Evolutionary conservation across 345 rosid genomes (phyloP).

Genomic region (Eucalyptus viminalis): DNA sequence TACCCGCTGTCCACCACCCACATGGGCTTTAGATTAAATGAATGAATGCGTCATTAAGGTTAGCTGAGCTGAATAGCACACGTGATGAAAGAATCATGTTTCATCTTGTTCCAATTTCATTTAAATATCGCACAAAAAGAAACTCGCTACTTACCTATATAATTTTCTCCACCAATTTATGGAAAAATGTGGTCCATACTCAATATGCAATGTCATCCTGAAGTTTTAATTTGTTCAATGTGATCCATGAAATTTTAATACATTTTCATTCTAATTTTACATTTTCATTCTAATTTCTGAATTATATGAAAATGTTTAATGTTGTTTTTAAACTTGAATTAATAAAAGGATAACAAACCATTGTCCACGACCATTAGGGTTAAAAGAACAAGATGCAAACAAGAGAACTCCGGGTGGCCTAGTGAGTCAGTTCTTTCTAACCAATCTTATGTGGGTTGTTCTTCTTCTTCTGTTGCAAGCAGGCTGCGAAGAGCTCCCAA

Average conservation of each 20-base stretch:
- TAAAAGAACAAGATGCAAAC: not conserved
- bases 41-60: not conserved
- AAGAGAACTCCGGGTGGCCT: not conserved
- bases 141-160: not conserved
- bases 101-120: not conserved
- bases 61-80: not conserved
- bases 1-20: not conserved
- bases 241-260: not conserved
- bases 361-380: too few species aligned
- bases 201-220: not conserved
- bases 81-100: not conserved
- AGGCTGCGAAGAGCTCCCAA: not conserved
- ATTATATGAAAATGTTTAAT: too few species aligned
- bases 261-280: too few species aligned
- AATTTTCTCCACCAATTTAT: not conserved
- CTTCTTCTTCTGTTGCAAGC: not conserved
- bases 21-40: not conserved
- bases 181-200: not conserved
- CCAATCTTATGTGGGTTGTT: not conserved
- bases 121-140: not conserved
- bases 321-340: not conserved
- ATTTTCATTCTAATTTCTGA: too few species aligned
- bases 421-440: not conserved
- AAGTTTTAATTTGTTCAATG: too few species aligned
- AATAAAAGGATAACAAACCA: too few species aligned